Evolutionary conservation across 192 early-diverging fungal species (phyloP).

Genomic region (Rhizoclosmatium globosum): DNA sequence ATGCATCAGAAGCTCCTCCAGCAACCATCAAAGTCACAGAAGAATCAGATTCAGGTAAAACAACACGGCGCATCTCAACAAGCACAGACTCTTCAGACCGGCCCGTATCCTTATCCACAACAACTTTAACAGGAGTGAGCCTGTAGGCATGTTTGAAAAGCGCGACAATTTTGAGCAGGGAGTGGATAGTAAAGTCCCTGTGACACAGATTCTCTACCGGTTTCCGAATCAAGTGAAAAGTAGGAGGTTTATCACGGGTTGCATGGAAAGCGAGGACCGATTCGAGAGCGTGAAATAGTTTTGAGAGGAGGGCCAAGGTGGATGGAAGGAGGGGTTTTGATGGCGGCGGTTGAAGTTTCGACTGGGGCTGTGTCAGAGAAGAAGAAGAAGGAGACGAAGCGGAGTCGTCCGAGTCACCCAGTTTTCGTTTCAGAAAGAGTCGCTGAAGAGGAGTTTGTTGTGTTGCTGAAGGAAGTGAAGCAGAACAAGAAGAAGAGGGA

Average conservation of each 20-base stretch:
- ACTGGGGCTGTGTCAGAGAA: too few relatives aligned
- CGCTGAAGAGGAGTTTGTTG: too few relatives aligned
- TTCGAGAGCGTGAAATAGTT: slow-evolving; percentile 49
- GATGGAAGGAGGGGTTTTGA: slow-evolving; percentile 32
- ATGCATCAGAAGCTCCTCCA: neutral
- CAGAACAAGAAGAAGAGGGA: too few relatives aligned
- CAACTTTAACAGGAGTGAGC: slow-evolving; percentile 33
- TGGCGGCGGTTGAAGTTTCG: too few relatives aligned
- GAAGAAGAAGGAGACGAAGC: too few relatives aligned
- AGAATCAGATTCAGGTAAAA: neutral
- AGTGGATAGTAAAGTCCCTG: slow-evolving; percentile 58
- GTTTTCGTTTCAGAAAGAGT: too few relatives aligned
- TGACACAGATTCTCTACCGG: slow-evolving; percentile 60
- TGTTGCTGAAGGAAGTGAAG: too few relatives aligned
- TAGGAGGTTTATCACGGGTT: slow-evolving; percentile 33
- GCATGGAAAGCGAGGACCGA: slow-evolving; percentile 37
- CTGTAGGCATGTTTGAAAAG: slow-evolving; percentile 61
- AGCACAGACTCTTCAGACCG: neutral
- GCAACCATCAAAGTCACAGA: too few relatives aligned
- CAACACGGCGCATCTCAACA: neutral
- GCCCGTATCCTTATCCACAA: slow-evolving; percentile 15
- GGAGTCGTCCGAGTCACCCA: too few relatives aligned
- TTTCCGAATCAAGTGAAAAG: slow-evolving; percentile 57
- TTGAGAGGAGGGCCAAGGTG: slow-evolving; percentile 34
- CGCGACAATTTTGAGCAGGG: slow-evolving; percentile 61